Conservation (phyloP, 345 rosid genomes). For the Lagerstroemia speciosa region DNA sequence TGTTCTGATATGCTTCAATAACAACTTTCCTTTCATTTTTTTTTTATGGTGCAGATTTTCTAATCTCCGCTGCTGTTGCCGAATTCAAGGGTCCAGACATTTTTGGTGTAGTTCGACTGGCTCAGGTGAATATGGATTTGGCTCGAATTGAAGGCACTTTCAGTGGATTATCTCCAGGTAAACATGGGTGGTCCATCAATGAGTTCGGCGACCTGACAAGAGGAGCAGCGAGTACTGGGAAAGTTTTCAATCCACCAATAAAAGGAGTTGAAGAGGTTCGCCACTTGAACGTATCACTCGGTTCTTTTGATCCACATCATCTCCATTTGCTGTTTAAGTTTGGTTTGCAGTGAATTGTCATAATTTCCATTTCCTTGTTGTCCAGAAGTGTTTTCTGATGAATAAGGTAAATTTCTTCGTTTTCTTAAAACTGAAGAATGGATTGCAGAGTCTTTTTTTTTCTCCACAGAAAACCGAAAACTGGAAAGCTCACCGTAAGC, state of each 20-base stretch:
- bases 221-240: conserved; percentile 87
- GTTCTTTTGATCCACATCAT: neutral
- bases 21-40: neutral
- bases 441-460: too few relatives aligned
- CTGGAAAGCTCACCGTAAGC: too few relatives aligned
- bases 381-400: neutral
- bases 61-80: conserved; percentile 87
- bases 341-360: too few relatives aligned
- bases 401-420: neutral
- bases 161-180: conserved; percentile 73
- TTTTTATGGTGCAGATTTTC: conserved; percentile 48
- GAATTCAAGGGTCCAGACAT: conserved; percentile 87
- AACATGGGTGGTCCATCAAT: conserved; percentile 80
- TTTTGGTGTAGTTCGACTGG: conserved; percentile 86
- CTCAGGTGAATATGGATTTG: conserved; percentile 85
- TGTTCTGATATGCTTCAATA: neutral
- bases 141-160: conserved; percentile 84
- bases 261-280: conserved; percentile 47
- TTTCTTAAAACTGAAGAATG: neutral
- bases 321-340: too few relatives aligned
- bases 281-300: neutral
- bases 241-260: conserved; percentile 44
- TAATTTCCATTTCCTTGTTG: neutral
- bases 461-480: too few relatives aligned
- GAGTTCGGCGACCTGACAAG: conserved; percentile 88